Evolutionary conservation across 148 eudicot species (phyloP).

Genomic region (Fagopyrum esculentum): DNA sequence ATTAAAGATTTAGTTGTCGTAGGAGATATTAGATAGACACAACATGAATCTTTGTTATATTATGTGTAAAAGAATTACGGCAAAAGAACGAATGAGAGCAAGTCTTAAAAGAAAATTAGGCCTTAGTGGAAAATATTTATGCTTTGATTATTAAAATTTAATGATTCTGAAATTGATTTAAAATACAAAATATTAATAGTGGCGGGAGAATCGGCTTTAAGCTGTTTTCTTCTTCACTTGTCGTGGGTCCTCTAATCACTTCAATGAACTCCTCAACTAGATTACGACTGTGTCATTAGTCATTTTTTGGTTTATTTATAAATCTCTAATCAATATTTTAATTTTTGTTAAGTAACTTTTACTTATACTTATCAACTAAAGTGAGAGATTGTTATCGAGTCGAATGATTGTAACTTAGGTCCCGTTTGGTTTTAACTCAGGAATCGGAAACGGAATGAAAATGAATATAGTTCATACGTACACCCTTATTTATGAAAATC

Average conservation of each 20-base stretch:
- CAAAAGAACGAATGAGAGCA: background rate
- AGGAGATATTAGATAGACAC: background rate
- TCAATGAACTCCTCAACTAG: background rate
- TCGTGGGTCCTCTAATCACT: background rate
- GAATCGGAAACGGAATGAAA: too few relatives aligned
- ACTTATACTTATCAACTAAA: too few relatives aligned
- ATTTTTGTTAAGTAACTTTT: too few relatives aligned
- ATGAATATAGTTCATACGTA: too few relatives aligned
- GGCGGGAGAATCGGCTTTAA: slow-evolving; percentile 7
- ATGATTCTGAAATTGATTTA: background rate
- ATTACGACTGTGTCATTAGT: background rate
- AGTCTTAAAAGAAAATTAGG: background rate
- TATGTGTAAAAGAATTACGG: background rate
- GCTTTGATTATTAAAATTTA: background rate
- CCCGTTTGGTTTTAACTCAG: too few relatives aligned
- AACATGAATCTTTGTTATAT: slow-evolving; percentile 1
- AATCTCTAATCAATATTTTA: background rate
- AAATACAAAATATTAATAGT: background rate
- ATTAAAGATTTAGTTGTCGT: background rate
- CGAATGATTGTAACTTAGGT: too few relatives aligned
- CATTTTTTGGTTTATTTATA: background rate
- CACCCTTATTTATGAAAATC: too few relatives aligned
- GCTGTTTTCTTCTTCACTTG: background rate
- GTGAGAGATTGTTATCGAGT: too few relatives aligned
- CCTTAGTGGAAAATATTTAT: slow-evolving; percentile 9